Conservation (phyloP, 1,284 basidiomycete genomes). For the Malassezia dermatis region DNA sequence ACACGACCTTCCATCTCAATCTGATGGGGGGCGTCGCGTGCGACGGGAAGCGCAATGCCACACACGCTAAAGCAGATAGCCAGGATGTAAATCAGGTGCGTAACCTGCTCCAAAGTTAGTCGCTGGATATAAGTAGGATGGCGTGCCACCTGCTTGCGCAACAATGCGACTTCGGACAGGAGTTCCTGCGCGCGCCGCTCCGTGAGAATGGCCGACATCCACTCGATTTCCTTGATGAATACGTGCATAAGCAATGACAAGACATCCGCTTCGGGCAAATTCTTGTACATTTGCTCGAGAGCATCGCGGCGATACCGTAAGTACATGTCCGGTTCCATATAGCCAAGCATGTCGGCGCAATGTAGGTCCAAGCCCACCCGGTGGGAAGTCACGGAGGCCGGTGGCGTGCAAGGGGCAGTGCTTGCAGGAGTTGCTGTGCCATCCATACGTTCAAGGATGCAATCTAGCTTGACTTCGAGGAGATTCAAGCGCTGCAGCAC, state of each 20-base stretch:
- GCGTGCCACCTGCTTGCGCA: neutral
- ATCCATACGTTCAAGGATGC: constrained; percentile 23
- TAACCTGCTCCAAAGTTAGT: neutral
- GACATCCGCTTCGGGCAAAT: constrained; percentile 20
- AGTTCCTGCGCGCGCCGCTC: constrained; percentile 16
- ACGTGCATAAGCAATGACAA: constrained; percentile 19
- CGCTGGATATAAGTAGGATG: neutral
- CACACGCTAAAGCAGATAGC: neutral
- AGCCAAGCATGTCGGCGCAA: constrained; percentile 1
- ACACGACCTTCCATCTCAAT: neutral
- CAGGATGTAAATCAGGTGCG: neutral
- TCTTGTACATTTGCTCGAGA: constrained; percentile 21
- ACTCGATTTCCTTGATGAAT: constrained; percentile 28
- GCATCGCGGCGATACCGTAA: neutral
- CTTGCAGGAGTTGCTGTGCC: neutral
- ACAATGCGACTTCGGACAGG: constrained; percentile 13
- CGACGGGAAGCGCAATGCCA: constrained; percentile 4
- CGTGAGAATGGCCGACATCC: constrained; percentile 23
- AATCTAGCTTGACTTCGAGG: constrained; percentile 30
- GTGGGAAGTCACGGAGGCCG: neutral
- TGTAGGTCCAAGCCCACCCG: neutral
- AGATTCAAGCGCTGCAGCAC: constrained; percentile 27
- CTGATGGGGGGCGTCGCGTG: neutral
- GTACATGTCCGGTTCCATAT: neutral
- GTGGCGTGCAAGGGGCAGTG: neutral